These are phyloP conservation scores for Colletotrichum liaoningense DNA, from an alignment of 2,329 filamentous ascomycete genomes.

Conservation along the genomic window DNA sequence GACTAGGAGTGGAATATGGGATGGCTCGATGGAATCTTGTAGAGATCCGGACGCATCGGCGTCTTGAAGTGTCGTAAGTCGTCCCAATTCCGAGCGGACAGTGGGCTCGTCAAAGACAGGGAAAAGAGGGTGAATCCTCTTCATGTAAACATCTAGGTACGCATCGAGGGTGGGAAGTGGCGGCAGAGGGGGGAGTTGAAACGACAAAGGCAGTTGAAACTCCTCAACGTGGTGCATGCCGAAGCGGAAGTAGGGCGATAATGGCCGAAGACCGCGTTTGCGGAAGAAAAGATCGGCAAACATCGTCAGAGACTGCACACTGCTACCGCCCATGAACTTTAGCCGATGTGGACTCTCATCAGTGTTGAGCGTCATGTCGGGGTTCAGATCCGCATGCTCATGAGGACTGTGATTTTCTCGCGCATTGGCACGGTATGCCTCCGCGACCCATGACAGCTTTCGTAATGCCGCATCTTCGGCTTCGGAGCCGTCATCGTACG, in stretches of 20 bases:
- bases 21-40: not conserved
- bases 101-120: conserved; percentile 36
- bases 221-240: conserved; percentile 41
- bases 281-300: conserved; percentile 41
- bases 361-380: conserved; percentile 40
- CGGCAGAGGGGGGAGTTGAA: conserved; percentile 34
- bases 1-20: conserved; percentile 24
- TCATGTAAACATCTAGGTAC: conserved; percentile 37
- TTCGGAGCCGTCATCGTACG: conserved; percentile 14
- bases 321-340: conserved; percentile 39
- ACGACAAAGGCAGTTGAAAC: conserved; percentile 35
- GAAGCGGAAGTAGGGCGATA: conserved; percentile 37
- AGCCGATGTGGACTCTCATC: conserved; percentile 38
- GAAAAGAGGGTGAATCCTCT: conserved; percentile 38
- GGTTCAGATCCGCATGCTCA: conserved; percentile 29
- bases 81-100: conserved; percentile 31
- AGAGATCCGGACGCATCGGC: not conserved
- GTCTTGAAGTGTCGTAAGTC: conserved; percentile 7
- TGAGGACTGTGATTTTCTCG: conserved; percentile 10
- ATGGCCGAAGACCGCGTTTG: conserved; percentile 35
- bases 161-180: conserved; percentile 9
- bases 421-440: conserved; percentile 22
- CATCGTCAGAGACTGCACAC: conserved; percentile 39
- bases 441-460: conserved; percentile 19
- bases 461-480: conserved; percentile 10